Evolutionary conservation across 371 early-diverging fungal genomes (phyloP), one percentile per base, ranked within the genome.

Genomic region (Mucor sp.): DNA sequence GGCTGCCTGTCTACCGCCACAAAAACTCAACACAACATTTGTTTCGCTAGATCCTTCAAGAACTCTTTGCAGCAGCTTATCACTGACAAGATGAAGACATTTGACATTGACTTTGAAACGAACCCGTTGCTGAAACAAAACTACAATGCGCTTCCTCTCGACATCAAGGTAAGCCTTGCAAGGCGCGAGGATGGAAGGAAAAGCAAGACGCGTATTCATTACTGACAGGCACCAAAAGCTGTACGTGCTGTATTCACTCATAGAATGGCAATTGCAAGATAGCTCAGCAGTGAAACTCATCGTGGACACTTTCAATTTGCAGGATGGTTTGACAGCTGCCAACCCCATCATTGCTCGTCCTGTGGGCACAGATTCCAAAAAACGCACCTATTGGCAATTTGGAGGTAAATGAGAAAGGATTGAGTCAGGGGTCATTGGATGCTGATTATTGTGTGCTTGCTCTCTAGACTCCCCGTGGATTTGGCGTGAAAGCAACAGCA

Each of bases 251-350:
- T 66, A 69, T 17, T 68, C 67, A 1, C 19, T 82, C 35, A 65
- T 82, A n/a, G 82, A 82, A 58, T 82, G 79, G 82, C 82, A 82
- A 41, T 62, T 82, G 17, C 78, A 79, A 62, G 82, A 82, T 27
- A 72, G 80, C 39, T 53, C 61, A 32, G 72, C 75, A 21, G 65
- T 82, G 0, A 68, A 70, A 59, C 35, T 65, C 6, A 67, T 72
- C 0, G 60, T 81, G 8, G 79, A 76, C 3, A 43, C 67, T 14
- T 37, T 44, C 56, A 68, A 60, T 27, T 27, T 59, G 21, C 66
- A 56, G 35, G 66, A 56, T 12, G 37, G 39, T 19, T 56, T 47
- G 28, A 57, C 63, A 9, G 63, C 74, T 28, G n/a, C 6, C 9
- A 77, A 75, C 57, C 80, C 75, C 12, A 47, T 74, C 4, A 56